A percentile compares a stretch with the other conserved stretches of the same genome.
Evolutionary conservation across 768 basidiomycete species (phyloP).

Genomic region (Brasilioporus rufonigricans): DNA sequence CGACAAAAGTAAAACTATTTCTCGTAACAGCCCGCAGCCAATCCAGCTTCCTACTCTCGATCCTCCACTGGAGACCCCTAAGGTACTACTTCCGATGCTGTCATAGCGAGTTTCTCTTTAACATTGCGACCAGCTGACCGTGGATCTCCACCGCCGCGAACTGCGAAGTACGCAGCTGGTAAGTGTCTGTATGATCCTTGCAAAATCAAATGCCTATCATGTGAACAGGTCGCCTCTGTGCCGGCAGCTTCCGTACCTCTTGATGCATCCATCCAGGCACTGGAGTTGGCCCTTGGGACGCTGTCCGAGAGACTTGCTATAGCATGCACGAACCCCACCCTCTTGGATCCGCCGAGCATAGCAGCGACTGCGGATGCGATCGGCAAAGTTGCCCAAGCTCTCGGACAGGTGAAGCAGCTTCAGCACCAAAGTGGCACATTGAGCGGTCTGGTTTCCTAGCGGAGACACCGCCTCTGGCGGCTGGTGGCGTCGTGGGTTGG

Average conservation of each 20-base stretch:
- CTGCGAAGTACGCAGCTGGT: constrained; percentile 19
- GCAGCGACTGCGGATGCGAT: constrained; percentile 67
- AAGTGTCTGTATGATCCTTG: neutral
- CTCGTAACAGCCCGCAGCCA: constrained; percentile 27
- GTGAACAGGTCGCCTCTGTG: constrained; percentile 16
- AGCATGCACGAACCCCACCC: constrained; percentile 37
- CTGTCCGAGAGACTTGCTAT: constrained; percentile 51
- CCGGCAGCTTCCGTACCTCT: constrained; percentile 11
- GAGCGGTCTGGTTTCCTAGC: constrained; percentile 16
- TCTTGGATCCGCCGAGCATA: constrained; percentile 49
- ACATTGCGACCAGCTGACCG: constrained; percentile 18
- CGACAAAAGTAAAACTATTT: constrained; percentile 12
- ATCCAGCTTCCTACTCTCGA: constrained; percentile 34
- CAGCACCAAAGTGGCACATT: constrained; percentile 36
- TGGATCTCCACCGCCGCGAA: constrained; percentile 20
- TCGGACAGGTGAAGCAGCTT: constrained; percentile 57
- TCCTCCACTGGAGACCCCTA: constrained; percentile 26
- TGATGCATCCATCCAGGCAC: constrained; percentile 39
- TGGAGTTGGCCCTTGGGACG: constrained; percentile 51
- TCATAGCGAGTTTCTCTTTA: neutral
- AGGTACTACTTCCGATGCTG: constrained; percentile 21
- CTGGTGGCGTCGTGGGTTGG: constrained; percentile 13
- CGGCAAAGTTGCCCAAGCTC: constrained; percentile 58
- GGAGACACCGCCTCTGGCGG: constrained; percentile 1
- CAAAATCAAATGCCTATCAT: constrained; percentile 2